phyloP scores from a whole-genome alignment of 164 flowering plant species.

The Echeveria elegans region DNA sequence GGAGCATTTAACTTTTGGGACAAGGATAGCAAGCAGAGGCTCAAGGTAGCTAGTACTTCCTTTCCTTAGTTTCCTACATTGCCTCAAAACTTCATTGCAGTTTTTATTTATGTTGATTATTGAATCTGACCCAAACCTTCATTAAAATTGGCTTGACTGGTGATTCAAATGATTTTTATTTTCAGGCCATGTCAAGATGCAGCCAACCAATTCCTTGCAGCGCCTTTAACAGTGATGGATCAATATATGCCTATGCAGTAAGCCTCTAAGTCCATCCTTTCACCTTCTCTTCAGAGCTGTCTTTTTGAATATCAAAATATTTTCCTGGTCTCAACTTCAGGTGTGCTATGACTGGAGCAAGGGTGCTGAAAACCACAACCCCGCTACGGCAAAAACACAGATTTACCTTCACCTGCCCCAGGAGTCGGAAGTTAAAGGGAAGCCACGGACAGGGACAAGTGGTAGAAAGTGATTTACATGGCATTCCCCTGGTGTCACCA shows the following conservation, averaged over 20 bases:
- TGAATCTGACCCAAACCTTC: not conserved
- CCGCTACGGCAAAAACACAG: constrained; percentile 45
- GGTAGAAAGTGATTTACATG: constrained; percentile 32
- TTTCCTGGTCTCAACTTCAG: constrained; percentile 15
- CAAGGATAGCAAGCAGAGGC: constrained; percentile 96
- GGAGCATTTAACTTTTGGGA: constrained; percentile 99
- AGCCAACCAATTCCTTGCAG: constrained; percentile 87
- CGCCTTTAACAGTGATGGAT: constrained; percentile 93
- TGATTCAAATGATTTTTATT: not conserved
- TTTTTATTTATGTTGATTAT: not conserved
- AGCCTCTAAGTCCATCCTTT: constrained; percentile 10
- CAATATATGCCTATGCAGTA: constrained; percentile 91
- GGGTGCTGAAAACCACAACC: constrained; percentile 72
- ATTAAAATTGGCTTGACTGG: not conserved
- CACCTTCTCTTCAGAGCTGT: not conserved
- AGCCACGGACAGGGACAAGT: constrained; percentile 40
- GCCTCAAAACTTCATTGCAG: not conserved
- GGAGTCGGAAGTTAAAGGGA: constrained; percentile 63
- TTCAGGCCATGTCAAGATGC: constrained; percentile 90
- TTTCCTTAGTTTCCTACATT: not conserved
- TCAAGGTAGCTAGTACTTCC: constrained; percentile 44
- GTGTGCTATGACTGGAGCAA: constrained; percentile 79
- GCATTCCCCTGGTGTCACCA: not conserved
- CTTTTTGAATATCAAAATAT: not conserved
- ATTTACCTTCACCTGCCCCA: constrained; percentile 54